Percentiles rank a stretch among this genome's conserved stretches.
These are phyloP conservation scores for Aschersonia sp. DNA, from an alignment of 2,329 filamentous ascomycete genomes.

Conservation along the genomic window DNA sequence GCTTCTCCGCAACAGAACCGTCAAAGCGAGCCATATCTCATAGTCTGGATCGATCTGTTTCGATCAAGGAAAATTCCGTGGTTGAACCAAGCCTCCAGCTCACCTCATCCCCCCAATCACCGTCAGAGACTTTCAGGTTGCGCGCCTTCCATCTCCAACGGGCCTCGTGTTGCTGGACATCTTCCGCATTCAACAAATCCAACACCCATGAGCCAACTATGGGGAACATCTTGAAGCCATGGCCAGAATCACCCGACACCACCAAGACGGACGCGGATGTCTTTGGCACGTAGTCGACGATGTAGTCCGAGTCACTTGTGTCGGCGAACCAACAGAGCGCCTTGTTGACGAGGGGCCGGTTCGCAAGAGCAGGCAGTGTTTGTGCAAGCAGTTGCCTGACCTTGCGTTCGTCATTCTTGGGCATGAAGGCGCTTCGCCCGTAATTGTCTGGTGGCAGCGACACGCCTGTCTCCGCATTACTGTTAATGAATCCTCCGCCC, in stretches of 20 bases:
- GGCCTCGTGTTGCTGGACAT: not conserved
- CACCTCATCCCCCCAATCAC: conserved; percentile 15
- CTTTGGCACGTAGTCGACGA: conserved; percentile 42
- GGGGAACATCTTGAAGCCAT: conserved; percentile 49
- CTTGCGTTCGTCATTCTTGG: conserved; percentile 34
- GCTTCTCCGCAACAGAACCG: no score
- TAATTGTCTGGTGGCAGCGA: conserved; percentile 20
- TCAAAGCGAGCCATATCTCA: no score
- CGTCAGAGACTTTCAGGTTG: conserved; percentile 3
- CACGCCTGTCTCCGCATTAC: conserved; percentile 12
- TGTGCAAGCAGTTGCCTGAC: conserved; percentile 34
- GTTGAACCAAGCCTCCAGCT: conserved; percentile 23
- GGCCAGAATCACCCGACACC: conserved; percentile 42
- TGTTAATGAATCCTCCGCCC: conserved; percentile 40
- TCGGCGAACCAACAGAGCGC: conserved; percentile 52
- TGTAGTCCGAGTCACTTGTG: conserved; percentile 42
- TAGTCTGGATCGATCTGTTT: not conserved
- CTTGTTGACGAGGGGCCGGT: conserved; percentile 39
- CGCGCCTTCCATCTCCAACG: not conserved
- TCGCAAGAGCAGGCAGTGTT: conserved; percentile 35
- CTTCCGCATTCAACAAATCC: conserved; percentile 20
- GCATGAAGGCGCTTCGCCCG: conserved; percentile 31
- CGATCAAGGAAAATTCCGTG: conserved; percentile 7
- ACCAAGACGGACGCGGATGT: conserved; percentile 31
- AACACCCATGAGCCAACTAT: conserved; percentile 40